A percentile compares a stretch with the other conserved stretches of the same genome.
Conservation (phyloP, 768 basidiomycete species). For the Neoboletus magnificus region DNA sequence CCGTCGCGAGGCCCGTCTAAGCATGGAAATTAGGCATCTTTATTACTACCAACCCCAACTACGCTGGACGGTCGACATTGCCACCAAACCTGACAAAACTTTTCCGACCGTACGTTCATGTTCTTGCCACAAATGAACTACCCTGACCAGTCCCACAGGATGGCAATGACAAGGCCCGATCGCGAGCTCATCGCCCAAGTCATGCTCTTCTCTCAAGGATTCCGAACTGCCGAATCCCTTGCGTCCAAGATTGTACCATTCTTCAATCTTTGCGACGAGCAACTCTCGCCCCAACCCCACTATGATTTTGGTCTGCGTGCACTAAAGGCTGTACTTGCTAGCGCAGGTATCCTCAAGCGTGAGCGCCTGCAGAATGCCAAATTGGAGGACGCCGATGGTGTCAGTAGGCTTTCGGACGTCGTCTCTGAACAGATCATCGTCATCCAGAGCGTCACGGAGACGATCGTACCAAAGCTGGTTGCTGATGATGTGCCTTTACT, state of each 20-base stretch:
- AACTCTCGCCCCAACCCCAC: conserved; percentile 94
- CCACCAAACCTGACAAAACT: conserved; percentile 89
- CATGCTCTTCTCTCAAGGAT: conserved; percentile 99
- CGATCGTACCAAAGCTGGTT: conserved; percentile 96
- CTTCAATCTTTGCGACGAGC: conserved; percentile 98
- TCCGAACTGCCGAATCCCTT: conserved; percentile 95
- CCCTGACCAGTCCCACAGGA: conserved; percentile 45
- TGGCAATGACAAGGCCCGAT: conserved; percentile 99
- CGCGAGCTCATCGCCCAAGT: conserved; percentile 99
- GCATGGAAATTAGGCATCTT: conserved; percentile 68
- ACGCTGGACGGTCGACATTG: conserved; percentile 91
- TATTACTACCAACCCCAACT: conserved; percentile 98
- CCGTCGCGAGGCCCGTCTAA: conserved; percentile 1
- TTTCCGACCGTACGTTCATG: conserved; percentile 75
- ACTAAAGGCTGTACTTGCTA: conserved; percentile 92
- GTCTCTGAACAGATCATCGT: conserved; percentile 92
- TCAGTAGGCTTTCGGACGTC: conserved; percentile 60
- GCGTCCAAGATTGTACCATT: conserved; percentile 99
- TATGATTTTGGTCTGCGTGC: conserved; percentile 99
- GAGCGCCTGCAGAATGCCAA: conserved; percentile 62
- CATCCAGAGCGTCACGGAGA: conserved; percentile 98
- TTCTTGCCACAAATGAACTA: not conserved
- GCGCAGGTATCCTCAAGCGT: conserved; percentile 96
- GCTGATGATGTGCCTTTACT: conserved; percentile 95
- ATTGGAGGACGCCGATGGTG: conserved; percentile 41